Base-by-base conservation (phyloP, 225 moss, liverwort and hornwort genomes). In the Anthoceros angustus region DNA sequence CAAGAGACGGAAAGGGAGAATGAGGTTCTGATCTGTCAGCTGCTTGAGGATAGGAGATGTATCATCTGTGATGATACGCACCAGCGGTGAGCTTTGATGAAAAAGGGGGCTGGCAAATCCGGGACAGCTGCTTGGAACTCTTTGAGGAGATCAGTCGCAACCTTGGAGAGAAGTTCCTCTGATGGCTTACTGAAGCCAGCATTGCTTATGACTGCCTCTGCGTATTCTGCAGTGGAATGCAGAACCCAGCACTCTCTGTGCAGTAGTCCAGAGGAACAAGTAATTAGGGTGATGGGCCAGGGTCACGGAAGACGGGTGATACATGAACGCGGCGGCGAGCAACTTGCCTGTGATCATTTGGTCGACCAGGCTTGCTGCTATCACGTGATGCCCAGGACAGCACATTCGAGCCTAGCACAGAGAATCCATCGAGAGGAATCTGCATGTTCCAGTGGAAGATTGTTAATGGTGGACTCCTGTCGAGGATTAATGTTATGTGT, bases 1-100 rank as follows among this genome's bases (percentile, higher is more conserved):
- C 68, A 66, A 60, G 11, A 48, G 42, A 12, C 61, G 64, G 1
- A 8, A 55, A 23, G 7, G 14, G 23, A 15, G n/a, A 55, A 7
- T 55, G 12, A 46, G 45, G 12, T 11, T 2, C 16, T 46, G 45
- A 11, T 46, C 12, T 11, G 23, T 7, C 18, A 23, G 32, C 32
- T 32, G 4, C 32, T 32, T 32, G 32, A 4, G 32, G 32, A 32
- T 32, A 4, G 32, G 32, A 32, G 32, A 32, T 32, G 32, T 32
- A 1, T 32, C 32, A 32, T 32, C n/a, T n/a, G 32, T 32, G 32
- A 32, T 32, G 32, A 39, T 4, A 64, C 50, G 45, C 74, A 98
- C 98, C 92, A 92, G 69, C 98, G 92, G 75, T 98, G 98, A 2
- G 98, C 86, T 74, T 83, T 89, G 74, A 87, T 68, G 72, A 77